These are phyloP conservation scores for Knoxdaviesia proteae DNA, from an alignment of 2,329 filamentous ascomycete species.

Conservation along the genomic window DNA sequence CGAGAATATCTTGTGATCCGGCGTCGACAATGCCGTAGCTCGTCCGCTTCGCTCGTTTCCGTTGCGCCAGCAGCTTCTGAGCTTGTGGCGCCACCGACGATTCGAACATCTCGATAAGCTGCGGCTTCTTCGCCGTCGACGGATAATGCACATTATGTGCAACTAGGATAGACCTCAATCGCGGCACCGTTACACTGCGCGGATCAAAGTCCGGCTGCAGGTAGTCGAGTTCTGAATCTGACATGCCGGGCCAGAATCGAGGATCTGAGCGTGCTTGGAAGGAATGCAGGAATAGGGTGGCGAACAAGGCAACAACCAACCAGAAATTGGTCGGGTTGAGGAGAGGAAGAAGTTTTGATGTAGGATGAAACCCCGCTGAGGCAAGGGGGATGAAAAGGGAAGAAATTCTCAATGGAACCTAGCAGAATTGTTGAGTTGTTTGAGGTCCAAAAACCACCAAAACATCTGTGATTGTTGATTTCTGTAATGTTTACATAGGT, in stretches of 20 bases:
- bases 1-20: constrained; percentile 17
- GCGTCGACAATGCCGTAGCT: constrained; percentile 64
- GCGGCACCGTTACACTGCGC: constrained; percentile 62
- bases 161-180: constrained; percentile 76
- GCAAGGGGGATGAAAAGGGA: no score
- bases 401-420: no score
- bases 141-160: constrained; percentile 73
- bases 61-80: constrained; percentile 51
- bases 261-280: no score
- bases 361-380: no score
- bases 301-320: no score
- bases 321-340: no score
- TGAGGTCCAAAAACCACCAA: no score
- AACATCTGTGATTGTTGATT: no score
- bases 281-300: no score
- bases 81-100: constrained; percentile 60
- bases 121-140: constrained; percentile 74
- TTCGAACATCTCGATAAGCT: constrained; percentile 70
- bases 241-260: constrained; percentile 22
- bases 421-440: no score
- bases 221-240: constrained; percentile 57
- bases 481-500: no score
- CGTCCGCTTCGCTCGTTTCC: constrained; percentile 63
- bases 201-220: constrained; percentile 77
- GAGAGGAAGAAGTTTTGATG: no score